A percentile compares a stretch with the other conserved stretches of the same genome.
Evolutionary conservation across 2,329 filamentous ascomycete genomes (phyloP).

Genomic region (Ophiostoma sp.): DNA sequence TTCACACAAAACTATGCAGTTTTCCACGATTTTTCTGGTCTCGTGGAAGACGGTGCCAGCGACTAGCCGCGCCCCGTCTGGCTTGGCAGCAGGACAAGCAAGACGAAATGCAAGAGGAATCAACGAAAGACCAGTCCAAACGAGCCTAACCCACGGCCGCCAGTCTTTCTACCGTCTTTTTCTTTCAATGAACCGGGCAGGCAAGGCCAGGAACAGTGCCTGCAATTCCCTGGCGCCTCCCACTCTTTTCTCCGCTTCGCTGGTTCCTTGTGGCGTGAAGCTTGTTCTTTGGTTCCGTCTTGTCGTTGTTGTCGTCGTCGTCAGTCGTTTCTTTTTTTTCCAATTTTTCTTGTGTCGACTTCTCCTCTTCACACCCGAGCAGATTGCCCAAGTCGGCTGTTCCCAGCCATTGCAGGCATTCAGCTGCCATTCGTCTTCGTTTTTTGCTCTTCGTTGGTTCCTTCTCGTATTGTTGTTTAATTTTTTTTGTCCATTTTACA

Average conservation of each 20-base stretch:
- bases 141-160: background rate
- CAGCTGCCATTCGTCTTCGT: background rate
- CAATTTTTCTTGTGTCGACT: background rate
- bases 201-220: background rate
- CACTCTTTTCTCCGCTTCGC: slow-evolving; percentile 1
- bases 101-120: too few relatives aligned
- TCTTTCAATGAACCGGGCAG: background rate
- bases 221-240: background rate
- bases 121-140: background rate
- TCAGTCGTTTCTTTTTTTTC: background rate
- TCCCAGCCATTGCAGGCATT: background rate
- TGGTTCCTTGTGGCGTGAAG: slow-evolving; percentile 6
- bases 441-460: background rate
- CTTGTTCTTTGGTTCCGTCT: background rate
- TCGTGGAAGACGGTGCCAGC: background rate
- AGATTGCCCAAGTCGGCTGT: background rate
- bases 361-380: background rate
- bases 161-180: background rate
- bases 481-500: background rate
- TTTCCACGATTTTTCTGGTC: background rate
- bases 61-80: background rate
- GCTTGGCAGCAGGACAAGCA: background rate
- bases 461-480: background rate
- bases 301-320: background rate
- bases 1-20: background rate